Evolutionary conservation across 768 basidiomycete species (phyloP), one percentile per base, ranked within the genome.

Genomic region (Trametes cubensis): DNA sequence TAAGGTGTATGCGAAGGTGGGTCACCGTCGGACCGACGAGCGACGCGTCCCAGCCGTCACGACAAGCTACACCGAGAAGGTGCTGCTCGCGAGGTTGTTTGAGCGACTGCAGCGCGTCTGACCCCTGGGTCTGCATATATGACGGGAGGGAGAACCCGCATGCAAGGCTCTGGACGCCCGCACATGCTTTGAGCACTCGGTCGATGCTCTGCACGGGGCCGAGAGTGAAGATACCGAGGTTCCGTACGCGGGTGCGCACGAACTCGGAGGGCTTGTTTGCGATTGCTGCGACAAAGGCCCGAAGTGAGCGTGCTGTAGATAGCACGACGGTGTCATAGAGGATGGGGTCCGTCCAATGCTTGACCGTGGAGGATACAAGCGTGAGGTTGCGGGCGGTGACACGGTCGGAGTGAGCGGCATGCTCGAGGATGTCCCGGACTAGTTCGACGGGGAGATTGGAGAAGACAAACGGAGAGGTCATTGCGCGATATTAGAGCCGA

Each of bases 261-360:
- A 73, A 71, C 18, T 50, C 55, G 34, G 69, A 26, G 14, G 72
- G 70, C 58, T 73, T 73, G 58, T 57, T 51, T 11, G 70, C 39
- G 55, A 74, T 67, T 13, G 75, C 65, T 40, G 67, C 53, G 28
- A 70, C 56, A 66, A 78, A 78, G 6, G 72, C 58, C 18, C 66
- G 65, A 42, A 78, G 67, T 21, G 70, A 56, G 44, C 69, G 72
- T 4, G 75, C 58, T 56, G 75, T 68, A 34, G 69, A 62, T 38
- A 78, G 75, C 41, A 72, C 66, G 58, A 78, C 76, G 56, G 77
- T 77, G 55, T 74, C 68, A 67, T 77, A 77, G 39, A 78, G 70
- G 34, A 74, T 60, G 23, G 74, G 76, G 42, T 75, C 73, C 26
- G 72, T 72, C 71, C 75, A 75, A 17, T 57, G 63, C 47, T 69